Conservation (phyloP, 2,329 filamentous ascomycete species). For the Sclerotinia sclerotiorum region DNA sequence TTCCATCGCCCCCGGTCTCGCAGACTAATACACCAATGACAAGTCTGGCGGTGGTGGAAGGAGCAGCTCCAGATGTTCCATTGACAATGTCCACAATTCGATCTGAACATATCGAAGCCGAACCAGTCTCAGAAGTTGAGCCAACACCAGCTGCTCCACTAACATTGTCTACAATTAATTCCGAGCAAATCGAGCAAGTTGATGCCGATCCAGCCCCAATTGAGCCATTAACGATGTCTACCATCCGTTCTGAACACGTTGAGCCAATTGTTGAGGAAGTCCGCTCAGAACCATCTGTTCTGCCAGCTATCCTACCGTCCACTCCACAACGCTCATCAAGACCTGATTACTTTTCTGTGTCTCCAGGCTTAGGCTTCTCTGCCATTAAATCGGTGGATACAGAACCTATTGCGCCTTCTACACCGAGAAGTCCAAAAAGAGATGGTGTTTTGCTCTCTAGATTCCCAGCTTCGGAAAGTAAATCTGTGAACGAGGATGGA, state of each 20-base stretch:
- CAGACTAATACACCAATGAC: constrained; percentile 36
- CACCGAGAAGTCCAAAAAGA: constrained; percentile 52
- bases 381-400: constrained; percentile 37
- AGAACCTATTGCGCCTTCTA: constrained; percentile 38
- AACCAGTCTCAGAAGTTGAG: background rate
- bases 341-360: constrained; percentile 34
- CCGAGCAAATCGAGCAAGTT: constrained; percentile 43
- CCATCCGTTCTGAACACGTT: constrained; percentile 43
- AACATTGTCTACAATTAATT: constrained; percentile 43
- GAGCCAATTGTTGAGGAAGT: constrained; percentile 27
- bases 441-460: constrained; percentile 58
- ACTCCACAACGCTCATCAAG: constrained; percentile 2
- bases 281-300: constrained; percentile 22
- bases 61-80: constrained; percentile 23
- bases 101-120: constrained; percentile 43
- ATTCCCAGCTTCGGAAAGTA: background rate
- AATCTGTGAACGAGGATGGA: background rate
- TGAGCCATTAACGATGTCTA: constrained; percentile 39
- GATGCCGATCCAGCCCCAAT: constrained; percentile 30
- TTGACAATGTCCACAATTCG: constrained; percentile 41
- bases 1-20: constrained; percentile 54
- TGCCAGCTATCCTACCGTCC: constrained; percentile 8
- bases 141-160: constrained; percentile 30
- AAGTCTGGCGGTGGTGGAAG: constrained; percentile 22
- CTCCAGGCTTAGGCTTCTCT: constrained; percentile 37